phyloP scores from a whole-genome alignment of 176 grass and related monocot species.

The Ensete ventricosum region DNA sequence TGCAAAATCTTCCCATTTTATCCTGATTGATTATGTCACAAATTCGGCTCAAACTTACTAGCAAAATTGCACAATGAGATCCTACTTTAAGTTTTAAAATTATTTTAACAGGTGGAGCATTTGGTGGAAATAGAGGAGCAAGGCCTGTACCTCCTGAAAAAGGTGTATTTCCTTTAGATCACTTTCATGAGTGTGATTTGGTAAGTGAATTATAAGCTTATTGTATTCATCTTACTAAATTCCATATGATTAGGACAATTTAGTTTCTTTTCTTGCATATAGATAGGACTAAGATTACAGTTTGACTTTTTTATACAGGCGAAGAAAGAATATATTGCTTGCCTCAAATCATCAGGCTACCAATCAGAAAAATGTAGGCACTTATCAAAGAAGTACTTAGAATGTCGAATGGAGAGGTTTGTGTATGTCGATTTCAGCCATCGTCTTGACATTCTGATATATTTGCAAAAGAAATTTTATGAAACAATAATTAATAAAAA shows the following conservation, averaged over 20 bases:
- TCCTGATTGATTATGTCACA: neutral
- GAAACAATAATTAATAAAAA: no score
- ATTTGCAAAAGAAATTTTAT: no score
- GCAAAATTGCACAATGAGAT: neutral
- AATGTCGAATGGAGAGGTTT: conserved; percentile 73
- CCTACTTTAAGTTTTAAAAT: neutral
- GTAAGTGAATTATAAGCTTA: conserved; percentile 24
- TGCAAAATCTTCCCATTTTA: neutral
- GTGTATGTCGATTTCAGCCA: neutral
- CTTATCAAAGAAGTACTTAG: conserved; percentile 66
- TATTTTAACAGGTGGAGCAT: conserved; percentile 60
- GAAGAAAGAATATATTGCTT: conserved; percentile 83
- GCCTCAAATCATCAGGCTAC: conserved; percentile 60
- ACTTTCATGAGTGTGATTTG: conserved; percentile 75
- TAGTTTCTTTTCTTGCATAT: neutral
- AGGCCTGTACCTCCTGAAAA: conserved; percentile 87
- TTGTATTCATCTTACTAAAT: neutral
- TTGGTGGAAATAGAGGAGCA: conserved; percentile 78
- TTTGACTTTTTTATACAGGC: conserved; percentile 29
- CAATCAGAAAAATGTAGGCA: conserved; percentile 55
- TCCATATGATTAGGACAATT: neutral
- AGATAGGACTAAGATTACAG: neutral
- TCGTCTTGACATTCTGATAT: no score
- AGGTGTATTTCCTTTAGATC: conserved; percentile 86
- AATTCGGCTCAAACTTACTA: neutral